Conservation (phyloP, 768 basidiomycete genomes). For the Psilocybe azurescens region DNA sequence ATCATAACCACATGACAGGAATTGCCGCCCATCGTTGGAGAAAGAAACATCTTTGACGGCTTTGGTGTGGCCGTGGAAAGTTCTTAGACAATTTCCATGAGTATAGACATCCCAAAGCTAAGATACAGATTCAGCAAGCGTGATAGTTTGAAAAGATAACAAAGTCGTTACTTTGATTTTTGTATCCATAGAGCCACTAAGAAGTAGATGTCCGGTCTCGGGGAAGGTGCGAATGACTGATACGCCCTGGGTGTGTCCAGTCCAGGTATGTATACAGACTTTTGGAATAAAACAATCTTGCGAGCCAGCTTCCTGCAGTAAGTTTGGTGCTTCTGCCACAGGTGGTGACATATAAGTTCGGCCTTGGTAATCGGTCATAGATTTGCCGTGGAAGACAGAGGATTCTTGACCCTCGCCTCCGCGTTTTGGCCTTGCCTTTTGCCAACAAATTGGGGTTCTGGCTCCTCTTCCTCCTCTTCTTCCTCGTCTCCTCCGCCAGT, state of each 20-base stretch:
- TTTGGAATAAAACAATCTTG: conserved; percentile 96
- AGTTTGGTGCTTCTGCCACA: conserved; percentile 83
- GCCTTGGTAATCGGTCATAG: conserved; percentile 96
- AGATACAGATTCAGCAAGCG: conserved; percentile 14
- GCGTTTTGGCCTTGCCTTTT: conserved; percentile 83
- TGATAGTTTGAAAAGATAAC: conserved; percentile 1
- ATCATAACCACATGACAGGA: conserved; percentile 94
- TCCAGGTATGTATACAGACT: conserved; percentile 96
- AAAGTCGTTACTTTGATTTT: conserved; percentile 82
- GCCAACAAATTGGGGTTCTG: conserved; percentile 59
- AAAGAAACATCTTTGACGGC: conserved; percentile 97
- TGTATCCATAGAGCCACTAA: conserved; percentile 97
- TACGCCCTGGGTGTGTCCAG: conserved; percentile 95
- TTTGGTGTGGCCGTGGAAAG: conserved; percentile 96
- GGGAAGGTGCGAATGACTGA: conserved; percentile 95
- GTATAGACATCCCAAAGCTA: conserved; percentile 99
- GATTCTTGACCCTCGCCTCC: conserved; percentile 87
- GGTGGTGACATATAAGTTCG: conserved; percentile 98
- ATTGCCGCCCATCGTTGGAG: conserved; percentile 89
- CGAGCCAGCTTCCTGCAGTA: conserved; percentile 78
- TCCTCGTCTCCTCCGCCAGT: conserved; percentile 63
- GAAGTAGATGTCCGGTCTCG: conserved; percentile 87
- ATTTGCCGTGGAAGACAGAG: conserved; percentile 97
- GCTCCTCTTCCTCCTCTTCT: conserved; percentile 69
- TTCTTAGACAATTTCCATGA: conserved; percentile 94